A percentile compares a stretch with the other conserved stretches of the same genome.
Evolutionary conservation across 257 asterid species (phyloP).

Genomic region (Solanum tacnaense): DNA sequence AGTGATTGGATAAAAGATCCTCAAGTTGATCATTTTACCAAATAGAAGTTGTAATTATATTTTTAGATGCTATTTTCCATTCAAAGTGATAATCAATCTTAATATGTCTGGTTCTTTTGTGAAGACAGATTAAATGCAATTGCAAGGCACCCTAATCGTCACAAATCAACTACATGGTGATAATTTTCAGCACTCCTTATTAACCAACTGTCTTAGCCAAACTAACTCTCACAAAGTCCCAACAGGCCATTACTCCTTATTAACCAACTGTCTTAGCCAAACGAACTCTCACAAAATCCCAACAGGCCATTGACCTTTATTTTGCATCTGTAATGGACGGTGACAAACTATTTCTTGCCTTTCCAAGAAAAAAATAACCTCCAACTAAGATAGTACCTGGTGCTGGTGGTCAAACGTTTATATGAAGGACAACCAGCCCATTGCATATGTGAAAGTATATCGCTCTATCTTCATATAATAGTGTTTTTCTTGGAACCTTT

Average conservation of each 20-base stretch:
- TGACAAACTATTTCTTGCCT: background rate
- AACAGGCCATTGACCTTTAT: background rate
- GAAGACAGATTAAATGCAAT: background rate
- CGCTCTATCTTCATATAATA: background rate
- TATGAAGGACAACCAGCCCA: background rate
- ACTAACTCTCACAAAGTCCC: background rate
- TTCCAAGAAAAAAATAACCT: background rate
- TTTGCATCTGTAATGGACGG: background rate
- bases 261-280: background rate
- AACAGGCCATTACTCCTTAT: background rate
- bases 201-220: background rate
- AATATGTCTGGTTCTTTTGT: background rate
- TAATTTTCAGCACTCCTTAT: background rate
- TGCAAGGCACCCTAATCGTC: background rate
- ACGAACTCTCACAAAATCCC: background rate
- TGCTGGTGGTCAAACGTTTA: background rate
- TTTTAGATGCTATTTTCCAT: background rate
- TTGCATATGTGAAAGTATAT: background rate
- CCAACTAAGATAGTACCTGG: background rate
- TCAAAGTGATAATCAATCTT: background rate
- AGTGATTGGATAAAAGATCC: background rate
- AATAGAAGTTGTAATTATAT: background rate
- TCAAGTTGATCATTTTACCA: background rate
- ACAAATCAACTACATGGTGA: background rate
- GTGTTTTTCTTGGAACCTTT: background rate